A percentile compares a stretch with the other conserved stretches of the same genome.
These are phyloP conservation scores for Usnea hakonensis DNA, from an alignment of 495 filamentous ascomycete species.

Conservation along the genomic window DNA sequence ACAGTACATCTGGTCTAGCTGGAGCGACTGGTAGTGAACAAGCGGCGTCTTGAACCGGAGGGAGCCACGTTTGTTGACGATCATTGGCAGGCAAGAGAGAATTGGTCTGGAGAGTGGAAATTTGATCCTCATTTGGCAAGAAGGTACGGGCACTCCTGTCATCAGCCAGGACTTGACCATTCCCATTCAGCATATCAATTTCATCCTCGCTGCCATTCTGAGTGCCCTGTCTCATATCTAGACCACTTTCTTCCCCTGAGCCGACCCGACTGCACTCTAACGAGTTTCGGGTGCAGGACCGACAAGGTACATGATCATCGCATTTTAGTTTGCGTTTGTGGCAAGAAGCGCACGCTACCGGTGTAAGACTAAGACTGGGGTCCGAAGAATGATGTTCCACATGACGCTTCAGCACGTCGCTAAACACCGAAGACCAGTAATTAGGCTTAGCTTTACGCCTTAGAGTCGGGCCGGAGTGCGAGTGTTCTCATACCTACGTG, in stretches of 20 bases:
- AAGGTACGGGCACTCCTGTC: conserved; percentile 5
- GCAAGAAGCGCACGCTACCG: conserved; percentile 24
- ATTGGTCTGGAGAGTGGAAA: too few relatives aligned
- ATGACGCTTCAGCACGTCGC: conserved; percentile 28
- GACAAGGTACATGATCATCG: conserved; percentile 24
- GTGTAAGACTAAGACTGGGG: not conserved
- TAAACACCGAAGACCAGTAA: conserved; percentile 2
- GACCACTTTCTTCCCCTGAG: not conserved
- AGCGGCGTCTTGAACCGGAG: not conserved
- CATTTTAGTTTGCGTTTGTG: conserved; percentile 24
- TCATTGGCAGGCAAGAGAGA: conserved; percentile 6
- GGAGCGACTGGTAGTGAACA: not conserved
- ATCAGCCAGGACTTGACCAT: not conserved
- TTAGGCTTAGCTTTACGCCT: conserved; percentile 3
- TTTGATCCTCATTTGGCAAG: too few relatives aligned
- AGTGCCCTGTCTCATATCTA: not conserved
- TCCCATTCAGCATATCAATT: not conserved
- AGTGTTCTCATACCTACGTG: conserved; percentile 21
- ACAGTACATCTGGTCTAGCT: not conserved
- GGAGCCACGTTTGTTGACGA: not conserved
- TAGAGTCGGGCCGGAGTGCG: not conserved
- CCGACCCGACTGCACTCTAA: conserved; percentile 4
- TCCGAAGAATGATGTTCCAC: conserved; percentile 23
- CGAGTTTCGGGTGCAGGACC: conserved; percentile 20
- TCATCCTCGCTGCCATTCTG: not conserved